Evolutionary conservation across 2,329 filamentous ascomycete species (phyloP).

Genomic region (Xylaria sp.): DNA sequence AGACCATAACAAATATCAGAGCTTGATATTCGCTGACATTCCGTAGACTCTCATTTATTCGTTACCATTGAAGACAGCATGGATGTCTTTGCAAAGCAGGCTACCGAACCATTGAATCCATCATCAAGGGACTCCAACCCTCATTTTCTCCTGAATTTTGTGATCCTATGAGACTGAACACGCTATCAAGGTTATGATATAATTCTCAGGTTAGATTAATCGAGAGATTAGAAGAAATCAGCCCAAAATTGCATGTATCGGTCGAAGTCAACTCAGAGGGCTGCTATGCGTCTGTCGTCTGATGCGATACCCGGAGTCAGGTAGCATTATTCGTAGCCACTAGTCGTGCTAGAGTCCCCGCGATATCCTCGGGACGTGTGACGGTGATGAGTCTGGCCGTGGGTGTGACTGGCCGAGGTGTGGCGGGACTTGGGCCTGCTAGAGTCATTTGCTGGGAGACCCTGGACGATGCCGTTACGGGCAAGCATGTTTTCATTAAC

Average conservation of each 20-base stretch:
- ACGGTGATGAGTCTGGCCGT: conserved; percentile 56
- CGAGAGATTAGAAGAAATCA: too few relatives aligned
- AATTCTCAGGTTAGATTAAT: background rate
- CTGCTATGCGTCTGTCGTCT: too few relatives aligned
- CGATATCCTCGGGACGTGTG: too few relatives aligned
- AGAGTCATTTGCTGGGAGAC: conserved; percentile 66
- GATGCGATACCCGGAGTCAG: too few relatives aligned
- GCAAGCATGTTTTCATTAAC: conserved; percentile 83
- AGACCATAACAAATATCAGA: background rate
- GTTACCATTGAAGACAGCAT: background rate
- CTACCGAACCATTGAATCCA: background rate
- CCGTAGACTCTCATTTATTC: too few relatives aligned
- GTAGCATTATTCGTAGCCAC: too few relatives aligned
- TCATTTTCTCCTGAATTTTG: background rate
- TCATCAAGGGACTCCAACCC: background rate
- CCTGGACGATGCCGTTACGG: conserved; percentile 74
- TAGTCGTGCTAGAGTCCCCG: too few relatives aligned
- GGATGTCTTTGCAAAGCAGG: conserved; percentile 1
- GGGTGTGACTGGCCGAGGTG: conserved; percentile 54
- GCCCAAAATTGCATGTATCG: too few relatives aligned
- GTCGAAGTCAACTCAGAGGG: too few relatives aligned
- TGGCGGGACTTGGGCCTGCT: conserved; percentile 63
- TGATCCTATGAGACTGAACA: background rate
- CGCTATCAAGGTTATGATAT: too few relatives aligned
- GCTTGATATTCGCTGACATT: background rate